A percentile compares a stretch with the other conserved stretches of the same genome.
Evolutionary conservation across 768 basidiomycete genomes (phyloP).

Genomic region (Kwoniella botswanensis): DNA sequence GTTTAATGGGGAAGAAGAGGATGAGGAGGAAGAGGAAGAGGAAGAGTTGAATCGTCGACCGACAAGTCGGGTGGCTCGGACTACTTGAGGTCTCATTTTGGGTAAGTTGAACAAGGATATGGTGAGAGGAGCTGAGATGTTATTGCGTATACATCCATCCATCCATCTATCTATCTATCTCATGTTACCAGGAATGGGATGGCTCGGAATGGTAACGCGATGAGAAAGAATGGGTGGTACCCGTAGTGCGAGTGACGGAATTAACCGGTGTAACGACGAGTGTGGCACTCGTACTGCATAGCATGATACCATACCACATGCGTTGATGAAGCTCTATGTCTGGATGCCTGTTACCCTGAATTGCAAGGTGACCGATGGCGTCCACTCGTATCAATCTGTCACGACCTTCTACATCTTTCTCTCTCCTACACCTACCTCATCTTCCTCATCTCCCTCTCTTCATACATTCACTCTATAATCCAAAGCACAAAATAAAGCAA

Average conservation of each 20-base stretch:
- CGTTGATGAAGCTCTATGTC: neutral
- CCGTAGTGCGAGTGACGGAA: conserved; percentile 3
- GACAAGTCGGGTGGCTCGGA: conserved; percentile 35
- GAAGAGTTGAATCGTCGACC: conserved; percentile 46
- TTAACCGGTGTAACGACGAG: conserved; percentile 7
- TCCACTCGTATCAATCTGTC: neutral
- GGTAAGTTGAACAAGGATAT: neutral
- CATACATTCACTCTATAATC: neutral
- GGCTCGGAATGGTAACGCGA: conserved; percentile 4
- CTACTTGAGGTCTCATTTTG: conserved; percentile 37
- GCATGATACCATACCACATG: neutral
- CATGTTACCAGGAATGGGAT: neutral
- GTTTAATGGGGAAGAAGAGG: conserved; percentile 29
- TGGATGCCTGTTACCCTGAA: neutral
- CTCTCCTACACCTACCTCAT: conserved; percentile 2
- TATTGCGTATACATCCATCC: neutral
- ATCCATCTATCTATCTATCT: neutral
- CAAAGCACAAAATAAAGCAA: conserved; percentile 22
- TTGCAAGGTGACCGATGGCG: neutral
- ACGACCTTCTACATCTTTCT: conserved; percentile 27
- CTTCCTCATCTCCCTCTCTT: neutral
- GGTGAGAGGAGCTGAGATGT: neutral
- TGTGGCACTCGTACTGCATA: conserved; percentile 18
- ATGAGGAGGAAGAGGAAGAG: conserved; percentile 29
- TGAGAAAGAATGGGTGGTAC: conserved; percentile 6